Evolutionary conservation across 177 flowering plant species (phyloP).

Genomic region (Tripterygium wilfordii): DNA sequence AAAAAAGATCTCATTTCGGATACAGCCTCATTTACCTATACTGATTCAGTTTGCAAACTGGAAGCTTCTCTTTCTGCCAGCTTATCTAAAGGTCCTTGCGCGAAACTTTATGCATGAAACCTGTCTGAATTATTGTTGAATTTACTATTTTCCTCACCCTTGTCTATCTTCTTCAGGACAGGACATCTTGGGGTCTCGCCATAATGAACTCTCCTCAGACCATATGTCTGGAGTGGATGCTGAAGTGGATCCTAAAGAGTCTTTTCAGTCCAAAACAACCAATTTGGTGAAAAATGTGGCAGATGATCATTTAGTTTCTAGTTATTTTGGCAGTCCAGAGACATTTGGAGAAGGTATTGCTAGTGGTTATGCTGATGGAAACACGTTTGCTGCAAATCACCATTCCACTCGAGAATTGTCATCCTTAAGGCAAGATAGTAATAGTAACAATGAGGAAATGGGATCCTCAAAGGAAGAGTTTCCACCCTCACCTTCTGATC

Average conservation of each 20-base stretch:
- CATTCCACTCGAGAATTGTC: slow-evolving; percentile 11
- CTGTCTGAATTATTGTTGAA: slow-evolving; percentile 1
- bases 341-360: slow-evolving; percentile 10
- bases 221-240: slow-evolving; percentile 17
- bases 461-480: slow-evolving; percentile 60
- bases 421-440: slow-evolving; percentile 18
- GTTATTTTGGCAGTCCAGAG: slow-evolving; percentile 17
- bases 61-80: slow-evolving; percentile 8
- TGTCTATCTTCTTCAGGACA: slow-evolving; percentile 13
- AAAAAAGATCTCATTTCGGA: slow-evolving; percentile 17
- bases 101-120: neutral
- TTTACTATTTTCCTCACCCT: slow-evolving; percentile 15
- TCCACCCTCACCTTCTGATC: slow-evolving; percentile 81
- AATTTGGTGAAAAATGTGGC: neutral
- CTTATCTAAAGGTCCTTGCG: slow-evolving; percentile 12
- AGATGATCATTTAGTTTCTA: slow-evolving; percentile 5
- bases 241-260: slow-evolving; percentile 7
- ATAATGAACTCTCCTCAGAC: slow-evolving; percentile 13
- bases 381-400: slow-evolving; percentile 13
- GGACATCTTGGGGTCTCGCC: slow-evolving; percentile 6
- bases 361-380: slow-evolving; percentile 6
- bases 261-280: slow-evolving; percentile 5
- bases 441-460: slow-evolving; percentile 26
- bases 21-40: slow-evolving; percentile 3
- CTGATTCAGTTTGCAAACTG: slow-evolving; percentile 11